Conservation (phyloP, 164 flowering plant genomes). For the Magnolia officinalis region DNA sequence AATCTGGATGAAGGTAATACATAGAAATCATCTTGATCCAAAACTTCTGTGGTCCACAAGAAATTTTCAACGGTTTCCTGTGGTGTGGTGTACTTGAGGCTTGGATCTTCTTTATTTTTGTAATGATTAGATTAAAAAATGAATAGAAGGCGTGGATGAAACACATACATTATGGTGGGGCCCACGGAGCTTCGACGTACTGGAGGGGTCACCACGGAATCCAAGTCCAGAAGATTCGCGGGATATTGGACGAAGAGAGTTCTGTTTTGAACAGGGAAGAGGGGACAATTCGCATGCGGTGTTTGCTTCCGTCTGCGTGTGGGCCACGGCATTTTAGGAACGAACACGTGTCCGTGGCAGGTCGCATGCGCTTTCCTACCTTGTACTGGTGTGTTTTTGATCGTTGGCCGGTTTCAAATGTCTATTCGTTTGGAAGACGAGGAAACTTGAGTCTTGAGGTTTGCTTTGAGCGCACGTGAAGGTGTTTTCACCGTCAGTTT, state of each 20-base stretch:
- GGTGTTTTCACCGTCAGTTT: not conserved
- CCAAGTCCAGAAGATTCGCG: conserved; percentile 34
- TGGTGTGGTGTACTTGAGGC: too few relatives aligned
- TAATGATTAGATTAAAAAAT: too few relatives aligned
- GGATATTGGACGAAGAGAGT: conserved; percentile 24
- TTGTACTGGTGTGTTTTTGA: not conserved
- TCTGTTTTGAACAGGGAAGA: not conserved
- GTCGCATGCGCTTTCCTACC: not conserved
- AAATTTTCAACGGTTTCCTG: too few relatives aligned
- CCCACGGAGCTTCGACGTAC: too few relatives aligned
- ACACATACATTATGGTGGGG: too few relatives aligned
- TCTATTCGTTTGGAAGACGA: not conserved
- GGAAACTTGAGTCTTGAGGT: not conserved
- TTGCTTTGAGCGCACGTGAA: not conserved
- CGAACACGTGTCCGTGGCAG: conserved; percentile 11
- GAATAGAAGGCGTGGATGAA: too few relatives aligned
- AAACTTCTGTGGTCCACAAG: too few relatives aligned
- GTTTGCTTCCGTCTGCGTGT: not conserved
- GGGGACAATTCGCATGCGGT: not conserved
- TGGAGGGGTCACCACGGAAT: too few relatives aligned
- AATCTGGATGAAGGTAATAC: too few relatives aligned
- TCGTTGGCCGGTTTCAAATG: not conserved
- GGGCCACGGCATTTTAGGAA: not conserved
- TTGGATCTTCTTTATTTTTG: too few relatives aligned
- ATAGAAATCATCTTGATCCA: too few relatives aligned